phyloP scores from a whole-genome alignment of 331 rosid species.

The Erythrophleum ivorense region DNA sequence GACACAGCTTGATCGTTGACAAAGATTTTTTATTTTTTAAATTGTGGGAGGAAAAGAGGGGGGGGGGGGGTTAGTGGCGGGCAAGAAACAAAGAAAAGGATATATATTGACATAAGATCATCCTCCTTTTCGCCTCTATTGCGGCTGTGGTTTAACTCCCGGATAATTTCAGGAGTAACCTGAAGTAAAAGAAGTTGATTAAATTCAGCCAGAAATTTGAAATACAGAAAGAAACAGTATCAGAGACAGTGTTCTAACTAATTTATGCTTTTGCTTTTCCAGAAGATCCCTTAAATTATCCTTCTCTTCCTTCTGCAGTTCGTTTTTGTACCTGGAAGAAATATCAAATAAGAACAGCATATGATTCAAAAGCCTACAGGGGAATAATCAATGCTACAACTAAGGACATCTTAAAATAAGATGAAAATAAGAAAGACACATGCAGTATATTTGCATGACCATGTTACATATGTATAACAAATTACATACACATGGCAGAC shows the following conservation, averaged over 20 bases:
- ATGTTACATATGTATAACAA: not conserved
- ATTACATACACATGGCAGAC: not conserved
- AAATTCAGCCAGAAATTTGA: constrained; percentile 33
- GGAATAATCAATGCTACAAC: constrained; percentile 14
- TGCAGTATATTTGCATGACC: too few relatives aligned
- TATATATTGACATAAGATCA: constrained; percentile 66
- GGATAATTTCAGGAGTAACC: constrained; percentile 89
- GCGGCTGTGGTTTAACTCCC: constrained; percentile 80
- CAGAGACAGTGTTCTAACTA: constrained; percentile 58
- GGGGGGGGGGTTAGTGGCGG: not conserved
- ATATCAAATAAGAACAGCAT: constrained; percentile 12
- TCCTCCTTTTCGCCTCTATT: constrained; percentile 92
- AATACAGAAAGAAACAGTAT: constrained; percentile 15
- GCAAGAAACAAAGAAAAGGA: constrained; percentile 52
- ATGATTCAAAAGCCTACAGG: constrained; percentile 13
- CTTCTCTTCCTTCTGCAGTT: constrained; percentile 48
- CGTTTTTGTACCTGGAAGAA: constrained; percentile 84
- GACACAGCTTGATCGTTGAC: too few relatives aligned
- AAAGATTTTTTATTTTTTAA: too few relatives aligned
- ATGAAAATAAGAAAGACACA: too few relatives aligned
- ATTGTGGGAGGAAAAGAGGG: not conserved
- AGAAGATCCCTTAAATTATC: constrained; percentile 48
- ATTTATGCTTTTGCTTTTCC: constrained; percentile 72
- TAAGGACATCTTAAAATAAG: not conserved
- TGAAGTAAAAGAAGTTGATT: constrained; percentile 40